Evolutionary conservation across 2,329 filamentous ascomycete genomes (phyloP).

Genomic region (Penicillium sp.): DNA sequence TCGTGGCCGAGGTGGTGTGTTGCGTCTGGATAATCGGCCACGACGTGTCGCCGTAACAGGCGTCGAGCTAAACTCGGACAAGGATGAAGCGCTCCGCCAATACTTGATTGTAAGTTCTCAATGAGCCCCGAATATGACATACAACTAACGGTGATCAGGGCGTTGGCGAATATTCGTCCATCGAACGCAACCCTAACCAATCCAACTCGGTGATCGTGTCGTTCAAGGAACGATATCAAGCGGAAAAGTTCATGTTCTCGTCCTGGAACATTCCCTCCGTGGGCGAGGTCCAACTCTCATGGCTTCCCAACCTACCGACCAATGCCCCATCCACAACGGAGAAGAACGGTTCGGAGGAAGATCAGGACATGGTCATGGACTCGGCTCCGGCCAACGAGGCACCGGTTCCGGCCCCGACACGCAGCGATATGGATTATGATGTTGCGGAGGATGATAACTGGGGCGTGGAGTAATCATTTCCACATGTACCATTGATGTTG

Average conservation of each 20-base stretch:
- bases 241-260: slow-evolving; percentile 52
- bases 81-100: slow-evolving; percentile 54
- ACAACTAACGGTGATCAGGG: slow-evolving; percentile 30
- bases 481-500: slow-evolving; percentile 6
- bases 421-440: slow-evolving; percentile 46
- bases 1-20: slow-evolving; percentile 47
- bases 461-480: slow-evolving; percentile 20
- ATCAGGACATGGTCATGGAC: slow-evolving; percentile 34
- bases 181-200: slow-evolving; percentile 41
- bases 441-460: slow-evolving; percentile 49
- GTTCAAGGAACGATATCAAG: slow-evolving; percentile 50
- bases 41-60: slow-evolving; percentile 51
- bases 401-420: slow-evolving; percentile 13
- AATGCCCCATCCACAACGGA: slow-evolving; percentile 16
- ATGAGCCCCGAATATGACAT: too few species aligned
- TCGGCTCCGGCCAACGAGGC: slow-evolving; percentile 13
- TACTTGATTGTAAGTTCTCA: slow-evolving; percentile 48
- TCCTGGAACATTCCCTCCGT: slow-evolving; percentile 48
- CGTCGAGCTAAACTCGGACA: slow-evolving; percentile 45
- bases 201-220: slow-evolving; percentile 41
- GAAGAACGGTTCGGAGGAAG: slow-evolving; percentile 26
- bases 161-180: slow-evolving; percentile 45
- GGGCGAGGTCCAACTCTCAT: slow-evolving; percentile 52
- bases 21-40: slow-evolving; percentile 57
- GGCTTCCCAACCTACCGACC: slow-evolving; percentile 45